Evolutionary conservation across 1,139 yeast species (phyloP).

Genomic region (Eremothecium gossypii): DNA sequence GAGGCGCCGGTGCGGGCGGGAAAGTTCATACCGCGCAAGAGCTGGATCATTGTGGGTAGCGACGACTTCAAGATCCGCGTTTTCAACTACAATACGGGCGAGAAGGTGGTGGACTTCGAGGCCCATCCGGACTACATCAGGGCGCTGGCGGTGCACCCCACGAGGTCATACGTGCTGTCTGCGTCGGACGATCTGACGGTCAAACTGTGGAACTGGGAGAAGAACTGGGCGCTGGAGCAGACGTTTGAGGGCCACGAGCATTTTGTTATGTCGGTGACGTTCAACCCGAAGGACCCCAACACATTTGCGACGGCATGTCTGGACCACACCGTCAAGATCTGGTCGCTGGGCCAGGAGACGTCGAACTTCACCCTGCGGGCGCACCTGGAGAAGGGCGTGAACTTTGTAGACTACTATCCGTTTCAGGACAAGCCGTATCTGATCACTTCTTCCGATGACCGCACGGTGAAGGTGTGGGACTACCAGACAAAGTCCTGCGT

Average conservation of each 20-base stretch:
- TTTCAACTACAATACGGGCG: slow-evolving; percentile 91
- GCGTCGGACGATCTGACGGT: slow-evolving; percentile 89
- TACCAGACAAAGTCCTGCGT: slow-evolving; percentile 95
- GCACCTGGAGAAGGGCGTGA: slow-evolving; percentile 88
- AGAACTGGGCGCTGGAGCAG: slow-evolving; percentile 82
- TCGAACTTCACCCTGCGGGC: slow-evolving; percentile 91
- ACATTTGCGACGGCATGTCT: slow-evolving; percentile 96
- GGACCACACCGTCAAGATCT: slow-evolving; percentile 91
- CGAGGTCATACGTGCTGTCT: slow-evolving; percentile 80
- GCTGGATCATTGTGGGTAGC: slow-evolving; percentile 94
- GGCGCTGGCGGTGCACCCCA: slow-evolving; percentile 86
- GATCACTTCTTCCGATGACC: slow-evolving; percentile 88
- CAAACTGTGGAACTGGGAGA: slow-evolving; percentile 96
- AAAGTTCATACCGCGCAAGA: slow-evolving; percentile 87
- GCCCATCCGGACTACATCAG: slow-evolving; percentile 97
- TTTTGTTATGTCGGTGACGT: slow-evolving; percentile 87
- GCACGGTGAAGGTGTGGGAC: slow-evolving; percentile 89
- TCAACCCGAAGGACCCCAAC: slow-evolving; percentile 95
- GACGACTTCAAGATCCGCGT: slow-evolving; percentile 93
- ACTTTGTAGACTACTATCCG: slow-evolving; percentile 93
- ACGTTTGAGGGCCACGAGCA: slow-evolving; percentile 93
- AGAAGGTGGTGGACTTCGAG: slow-evolving; percentile 87
- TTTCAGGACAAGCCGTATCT: slow-evolving; percentile 94
- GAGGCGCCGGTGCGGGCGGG: slow-evolving; percentile 96
- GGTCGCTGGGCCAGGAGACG: slow-evolving; percentile 85